Evolutionary conservation across 2,329 filamentous ascomycete genomes (phyloP).

Genomic region (Cryphonectria radicalis): DNA sequence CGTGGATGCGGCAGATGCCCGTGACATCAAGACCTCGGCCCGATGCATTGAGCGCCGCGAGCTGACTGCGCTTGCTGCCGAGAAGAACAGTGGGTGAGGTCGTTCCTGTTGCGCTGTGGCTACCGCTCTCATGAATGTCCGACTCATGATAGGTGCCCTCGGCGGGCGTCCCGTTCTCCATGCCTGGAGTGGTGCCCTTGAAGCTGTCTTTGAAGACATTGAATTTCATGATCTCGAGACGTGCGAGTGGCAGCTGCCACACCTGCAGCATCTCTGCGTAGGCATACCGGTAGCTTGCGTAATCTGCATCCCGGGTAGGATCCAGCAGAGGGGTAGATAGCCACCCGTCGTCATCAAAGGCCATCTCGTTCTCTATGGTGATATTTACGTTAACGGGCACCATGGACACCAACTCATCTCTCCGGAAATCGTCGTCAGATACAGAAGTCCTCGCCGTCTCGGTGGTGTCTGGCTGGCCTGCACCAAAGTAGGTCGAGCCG

Average conservation of each 20-base stretch:
- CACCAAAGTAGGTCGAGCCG: constrained; percentile 48
- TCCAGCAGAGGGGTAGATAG: constrained; percentile 63
- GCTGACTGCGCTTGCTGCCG: constrained; percentile 56
- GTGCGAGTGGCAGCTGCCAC: constrained; percentile 65
- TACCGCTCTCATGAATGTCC: constrained; percentile 39
- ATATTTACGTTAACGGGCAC: constrained; percentile 58
- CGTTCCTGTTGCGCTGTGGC: constrained; percentile 41
- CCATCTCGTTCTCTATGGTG: constrained; percentile 63
- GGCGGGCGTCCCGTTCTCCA: constrained; percentile 28
- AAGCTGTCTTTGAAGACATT: constrained; percentile 58
- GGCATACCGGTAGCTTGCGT: constrained; percentile 64
- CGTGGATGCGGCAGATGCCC: constrained; percentile 65
- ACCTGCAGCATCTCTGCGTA: constrained; percentile 73
- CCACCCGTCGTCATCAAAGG: constrained; percentile 72
- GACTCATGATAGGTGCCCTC: constrained; percentile 43
- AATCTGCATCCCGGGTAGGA: constrained; percentile 50
- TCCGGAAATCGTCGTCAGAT: constrained; percentile 57
- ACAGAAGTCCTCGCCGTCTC: constrained; percentile 55
- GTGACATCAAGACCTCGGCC: constrained; percentile 65
- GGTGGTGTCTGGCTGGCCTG: constrained; percentile 47
- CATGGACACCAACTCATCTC: constrained; percentile 51
- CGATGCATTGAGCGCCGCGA: constrained; percentile 54
- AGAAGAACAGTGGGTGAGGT: constrained; percentile 52
- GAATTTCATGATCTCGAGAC: constrained; percentile 72
- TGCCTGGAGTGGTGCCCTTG: constrained; percentile 22